These are phyloP conservation scores for Aspergillus leporis DNA, from an alignment of 495 filamentous ascomycete species.

Conservation along the genomic window DNA sequence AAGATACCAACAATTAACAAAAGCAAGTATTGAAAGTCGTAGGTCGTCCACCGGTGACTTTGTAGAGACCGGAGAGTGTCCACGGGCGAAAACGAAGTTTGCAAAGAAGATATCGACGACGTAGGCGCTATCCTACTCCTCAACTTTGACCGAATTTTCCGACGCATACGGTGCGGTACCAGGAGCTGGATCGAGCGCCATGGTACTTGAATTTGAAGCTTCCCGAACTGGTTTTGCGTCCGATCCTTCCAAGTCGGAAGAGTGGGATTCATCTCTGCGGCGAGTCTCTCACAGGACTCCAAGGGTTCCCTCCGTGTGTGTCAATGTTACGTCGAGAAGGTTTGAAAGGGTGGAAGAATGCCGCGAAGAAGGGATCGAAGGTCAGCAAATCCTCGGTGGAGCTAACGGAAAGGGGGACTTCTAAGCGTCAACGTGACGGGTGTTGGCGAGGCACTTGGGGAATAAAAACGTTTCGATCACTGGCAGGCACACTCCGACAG, in stretches of 20 bases:
- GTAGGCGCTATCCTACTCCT: conserved; percentile 70
- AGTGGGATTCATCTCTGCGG: conserved; percentile 41
- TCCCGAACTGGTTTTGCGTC: conserved; percentile 48
- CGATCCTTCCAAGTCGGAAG: conserved; percentile 54
- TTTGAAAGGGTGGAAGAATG: background rate
- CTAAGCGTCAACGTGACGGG: conserved; percentile 23
- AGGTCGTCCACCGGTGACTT: conserved; percentile 75
- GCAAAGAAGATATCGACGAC: conserved; percentile 69
- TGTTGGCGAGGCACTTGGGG: conserved; percentile 6
- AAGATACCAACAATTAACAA: conserved; percentile 74
- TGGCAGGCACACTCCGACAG: conserved; percentile 13
- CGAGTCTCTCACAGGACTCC: conserved; percentile 27
- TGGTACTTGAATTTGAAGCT: conserved; percentile 50
- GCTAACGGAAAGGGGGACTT: conserved; percentile 20
- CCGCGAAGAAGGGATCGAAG: background rate
- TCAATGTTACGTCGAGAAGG: conserved; percentile 8
- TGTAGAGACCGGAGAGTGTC: conserved; percentile 73
- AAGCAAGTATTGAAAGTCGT: conserved; percentile 84
- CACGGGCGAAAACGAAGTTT: conserved; percentile 76
- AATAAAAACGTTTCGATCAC: conserved; percentile 16
- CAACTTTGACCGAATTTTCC: conserved; percentile 71
- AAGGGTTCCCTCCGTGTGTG: conserved; percentile 21
- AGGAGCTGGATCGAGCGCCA: conserved; percentile 52
- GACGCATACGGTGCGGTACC: conserved; percentile 70
- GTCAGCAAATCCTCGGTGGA: conserved; percentile 12